phyloP scores from a whole-genome alignment of 2,329 filamentous ascomycete species.

The Ophiobolus disseminans region DNA sequence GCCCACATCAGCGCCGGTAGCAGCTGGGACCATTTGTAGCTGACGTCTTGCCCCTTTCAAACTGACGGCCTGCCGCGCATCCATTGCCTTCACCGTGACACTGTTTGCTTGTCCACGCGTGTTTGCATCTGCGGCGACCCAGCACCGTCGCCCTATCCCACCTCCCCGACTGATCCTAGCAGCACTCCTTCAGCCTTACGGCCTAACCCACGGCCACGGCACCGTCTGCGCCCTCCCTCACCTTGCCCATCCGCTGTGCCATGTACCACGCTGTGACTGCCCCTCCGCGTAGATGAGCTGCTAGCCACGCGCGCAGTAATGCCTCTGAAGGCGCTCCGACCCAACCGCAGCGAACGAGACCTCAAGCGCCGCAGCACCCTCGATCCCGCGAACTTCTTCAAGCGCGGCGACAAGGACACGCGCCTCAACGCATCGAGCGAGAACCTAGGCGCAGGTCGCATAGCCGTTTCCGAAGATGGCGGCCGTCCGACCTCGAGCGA shows the following conservation, averaged over 20 bases:
- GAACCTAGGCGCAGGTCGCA: conserved; percentile 31
- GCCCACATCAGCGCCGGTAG: too few relatives aligned
- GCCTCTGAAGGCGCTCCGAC: conserved; percentile 49
- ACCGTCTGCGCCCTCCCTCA: conserved; percentile 20
- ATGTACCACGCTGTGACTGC: conserved; percentile 39
- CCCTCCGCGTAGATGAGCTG: conserved; percentile 46
- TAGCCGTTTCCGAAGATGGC: conserved; percentile 46
- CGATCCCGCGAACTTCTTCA: conserved; percentile 49
- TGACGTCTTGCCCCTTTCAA: background rate
- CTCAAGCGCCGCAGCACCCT: conserved; percentile 55
- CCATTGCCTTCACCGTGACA: background rate
- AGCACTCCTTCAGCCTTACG: conserved; percentile 20
- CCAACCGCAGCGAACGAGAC: conserved; percentile 50
- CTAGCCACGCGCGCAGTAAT: conserved; percentile 45
- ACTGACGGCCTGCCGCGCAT: too few relatives aligned
- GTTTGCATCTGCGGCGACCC: background rate
- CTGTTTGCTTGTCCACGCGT: background rate
- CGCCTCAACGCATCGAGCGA: conserved; percentile 32
- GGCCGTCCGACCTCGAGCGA: conserved; percentile 37
- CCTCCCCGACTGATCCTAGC: conserved; percentile 19
- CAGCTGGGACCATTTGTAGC: conserved; percentile 4
- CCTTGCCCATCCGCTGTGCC: conserved; percentile 33
- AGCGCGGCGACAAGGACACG: conserved; percentile 39
- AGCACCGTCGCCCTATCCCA: conserved; percentile 5
- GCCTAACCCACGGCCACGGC: conserved; percentile 16